Evolutionary conservation across 108 stramenopile species (phyloP).

Genomic region (Pseudonitzschia pungens): DNA sequence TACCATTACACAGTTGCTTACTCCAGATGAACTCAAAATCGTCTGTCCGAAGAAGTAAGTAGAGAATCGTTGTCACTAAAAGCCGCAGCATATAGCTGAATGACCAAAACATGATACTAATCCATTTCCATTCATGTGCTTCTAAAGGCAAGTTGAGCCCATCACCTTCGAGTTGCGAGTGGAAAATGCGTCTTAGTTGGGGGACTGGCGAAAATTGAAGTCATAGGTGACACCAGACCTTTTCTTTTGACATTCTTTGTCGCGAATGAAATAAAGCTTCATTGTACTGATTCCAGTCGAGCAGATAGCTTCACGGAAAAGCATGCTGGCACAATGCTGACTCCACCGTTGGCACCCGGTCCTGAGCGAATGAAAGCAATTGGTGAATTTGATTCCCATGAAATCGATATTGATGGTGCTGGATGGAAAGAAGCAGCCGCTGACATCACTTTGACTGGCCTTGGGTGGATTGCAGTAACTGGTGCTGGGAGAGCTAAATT

Average conservation of each 20-base stretch:
- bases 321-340: conserved; percentile 89
- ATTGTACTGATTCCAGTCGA: conserved; percentile 68
- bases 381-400: conserved; percentile 86
- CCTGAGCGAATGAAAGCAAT: conserved; percentile 77
- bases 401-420: conserved; percentile 80
- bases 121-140: background rate
- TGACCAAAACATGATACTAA: background rate
- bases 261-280: conserved; percentile 93
- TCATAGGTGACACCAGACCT: conserved; percentile 81
- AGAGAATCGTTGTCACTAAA: background rate
- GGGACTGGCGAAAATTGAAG: conserved; percentile 80
- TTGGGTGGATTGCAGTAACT: conserved; percentile 97
- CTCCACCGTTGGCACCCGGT: conserved; percentile 85
- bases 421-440: conserved; percentile 95
- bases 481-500: conserved; percentile 83
- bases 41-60: conserved; percentile 90
- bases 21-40: conserved; percentile 84
- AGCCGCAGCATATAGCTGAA: background rate
- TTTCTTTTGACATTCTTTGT: conserved; percentile 96
- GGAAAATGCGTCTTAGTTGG: conserved; percentile 87
- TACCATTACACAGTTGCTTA: conserved; percentile 80
- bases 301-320: conserved; percentile 83
- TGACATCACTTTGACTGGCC: conserved; percentile 90
- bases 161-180: conserved; percentile 78
- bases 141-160: conserved; percentile 73